Evolutionary conservation across 2,329 filamentous ascomycete genomes (phyloP).

Genomic region (Fusarium abutilonis): DNA sequence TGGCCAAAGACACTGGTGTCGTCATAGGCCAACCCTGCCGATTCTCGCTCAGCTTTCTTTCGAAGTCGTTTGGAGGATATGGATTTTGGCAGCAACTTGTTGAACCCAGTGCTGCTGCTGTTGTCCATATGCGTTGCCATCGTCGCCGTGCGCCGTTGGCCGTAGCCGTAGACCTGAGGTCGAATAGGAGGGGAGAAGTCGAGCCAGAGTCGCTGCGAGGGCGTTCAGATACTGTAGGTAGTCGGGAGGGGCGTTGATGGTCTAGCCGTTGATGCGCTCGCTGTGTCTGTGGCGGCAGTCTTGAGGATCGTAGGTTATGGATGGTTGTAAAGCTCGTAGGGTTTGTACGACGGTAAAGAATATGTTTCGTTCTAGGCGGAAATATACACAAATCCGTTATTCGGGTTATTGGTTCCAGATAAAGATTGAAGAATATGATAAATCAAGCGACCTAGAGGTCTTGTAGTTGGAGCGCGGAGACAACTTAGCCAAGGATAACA

Average conservation of each 20-base stretch:
- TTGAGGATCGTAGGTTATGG: conserved; percentile 12
- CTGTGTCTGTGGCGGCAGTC: conserved; percentile 8
- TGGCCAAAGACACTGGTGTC: conserved; percentile 46
- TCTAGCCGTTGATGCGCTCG: conserved; percentile 30
- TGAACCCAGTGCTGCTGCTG: conserved; percentile 52
- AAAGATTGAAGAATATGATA: conserved; percentile 1
- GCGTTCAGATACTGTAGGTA: conserved; percentile 9
- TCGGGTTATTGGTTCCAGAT: neutral
- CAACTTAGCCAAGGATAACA: conserved; percentile 26
- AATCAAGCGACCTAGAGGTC: conserved; percentile 9
- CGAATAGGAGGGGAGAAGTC: conserved; percentile 2
- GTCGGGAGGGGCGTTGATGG: conserved; percentile 8
- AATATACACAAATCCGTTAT: neutral
- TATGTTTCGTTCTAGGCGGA: neutral
- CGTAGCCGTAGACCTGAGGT: neutral
- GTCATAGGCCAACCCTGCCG: conserved; percentile 41
- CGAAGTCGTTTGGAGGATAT: conserved; percentile 61
- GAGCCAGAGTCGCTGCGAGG: conserved; percentile 2
- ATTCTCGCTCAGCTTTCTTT: conserved; percentile 58
- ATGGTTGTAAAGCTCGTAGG: conserved; percentile 8
- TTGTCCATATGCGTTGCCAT: conserved; percentile 38
- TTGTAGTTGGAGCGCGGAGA: conserved; percentile 13
- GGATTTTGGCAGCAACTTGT: conserved; percentile 64
- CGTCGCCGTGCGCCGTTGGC: conserved; percentile 5
- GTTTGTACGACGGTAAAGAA: conserved; percentile 6